Evolutionary conservation across 345 rosid genomes (phyloP), one percentile per base, ranked within the genome.

Genomic region (Turnera subulata): DNA sequence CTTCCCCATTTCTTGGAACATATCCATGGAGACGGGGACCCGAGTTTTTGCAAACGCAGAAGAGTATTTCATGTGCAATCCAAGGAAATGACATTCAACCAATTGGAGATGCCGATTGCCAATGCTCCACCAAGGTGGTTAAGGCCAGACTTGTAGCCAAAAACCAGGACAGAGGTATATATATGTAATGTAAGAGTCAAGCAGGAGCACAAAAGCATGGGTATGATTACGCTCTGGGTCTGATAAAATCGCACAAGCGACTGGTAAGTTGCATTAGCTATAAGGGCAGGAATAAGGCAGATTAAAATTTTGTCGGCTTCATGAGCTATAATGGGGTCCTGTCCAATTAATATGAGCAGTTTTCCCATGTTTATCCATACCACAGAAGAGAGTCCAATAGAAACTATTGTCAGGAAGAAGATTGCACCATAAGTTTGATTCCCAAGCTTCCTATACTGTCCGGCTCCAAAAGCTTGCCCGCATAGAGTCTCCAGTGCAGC

Each of bases 41-140:
- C 66, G 53, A 37, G 75, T 59, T 50, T 55, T 71, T 19, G 60
- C 63, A 55, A 70, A n/a, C n/a, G n/a, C n/a, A n/a, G n/a, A n/a
- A n/a, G n/a, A n/a, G n/a, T n/a, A n/a, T n/a, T n/a, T n/a, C n/a
- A n/a, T n/a, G n/a, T n/a, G n/a, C n/a, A n/a, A n/a, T n/a, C n/a
- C n/a, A n/a, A n/a, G n/a, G n/a, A n/a, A n/a, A n/a, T n/a, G n/a
- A n/a, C n/a, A n/a, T n/a, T n/a, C n/a, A n/a, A n/a, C n/a, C n/a
- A n/a, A n/a, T n/a, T n/a, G n/a, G n/a, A n/a, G n/a, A n/a, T n/a
- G n/a, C n/a, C n/a, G n/a, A n/a, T n/a, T n/a, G n/a, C n/a, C n/a
- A n/a, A n/a, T n/a, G n/a, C n/a, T n/a, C n/a, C n/a, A n/a, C n/a
- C n/a, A n/a, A n/a, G n/a, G n/a, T n/a, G n/a, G n/a, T n/a, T n/a